These are phyloP conservation scores for Calocera viscosa DNA, from an alignment of 768 basidiomycete genomes.

Conservation along the genomic window DNA sequence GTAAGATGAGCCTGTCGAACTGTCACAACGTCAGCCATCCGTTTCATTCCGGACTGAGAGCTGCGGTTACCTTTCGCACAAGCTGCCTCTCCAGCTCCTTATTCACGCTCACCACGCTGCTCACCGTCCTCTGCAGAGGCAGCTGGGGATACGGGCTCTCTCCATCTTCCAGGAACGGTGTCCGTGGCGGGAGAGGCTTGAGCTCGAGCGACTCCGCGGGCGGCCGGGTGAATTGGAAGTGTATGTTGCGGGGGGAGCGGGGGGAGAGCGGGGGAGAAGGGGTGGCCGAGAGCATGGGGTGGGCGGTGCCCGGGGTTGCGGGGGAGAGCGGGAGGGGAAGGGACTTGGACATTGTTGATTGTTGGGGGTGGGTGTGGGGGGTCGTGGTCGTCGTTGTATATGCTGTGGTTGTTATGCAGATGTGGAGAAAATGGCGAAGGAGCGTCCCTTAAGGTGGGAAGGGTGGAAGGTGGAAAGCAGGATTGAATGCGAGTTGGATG, in stretches of 20 bases:
- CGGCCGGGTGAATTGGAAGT: background rate
- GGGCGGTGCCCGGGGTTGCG: background rate
- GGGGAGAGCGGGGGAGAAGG: background rate
- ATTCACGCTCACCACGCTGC: background rate
- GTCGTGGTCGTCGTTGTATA: background rate
- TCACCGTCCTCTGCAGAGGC: slow-evolving; percentile 3
- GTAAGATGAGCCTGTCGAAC: slow-evolving; percentile 4
- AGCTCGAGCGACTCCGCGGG: background rate
- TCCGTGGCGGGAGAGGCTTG: background rate
- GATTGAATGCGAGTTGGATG: too few relatives aligned
- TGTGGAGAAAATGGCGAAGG: background rate
- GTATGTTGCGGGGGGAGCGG: background rate
- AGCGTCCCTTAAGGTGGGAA: too few relatives aligned
- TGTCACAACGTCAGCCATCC: background rate
- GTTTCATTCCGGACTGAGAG: background rate
- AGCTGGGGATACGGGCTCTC: background rate
- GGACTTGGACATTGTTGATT: background rate
- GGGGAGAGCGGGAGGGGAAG: background rate
- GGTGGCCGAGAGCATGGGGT: background rate
- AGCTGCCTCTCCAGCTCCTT: slow-evolving; percentile 4
- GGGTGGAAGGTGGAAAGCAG: too few relatives aligned
- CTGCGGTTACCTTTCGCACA: background rate
- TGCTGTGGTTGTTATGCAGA: background rate
- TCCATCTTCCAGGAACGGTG: background rate
- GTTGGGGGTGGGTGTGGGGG: background rate